Conservation (phyloP, 2,329 filamentous ascomycete species). For the Sordariomycetes sp. region DNA sequence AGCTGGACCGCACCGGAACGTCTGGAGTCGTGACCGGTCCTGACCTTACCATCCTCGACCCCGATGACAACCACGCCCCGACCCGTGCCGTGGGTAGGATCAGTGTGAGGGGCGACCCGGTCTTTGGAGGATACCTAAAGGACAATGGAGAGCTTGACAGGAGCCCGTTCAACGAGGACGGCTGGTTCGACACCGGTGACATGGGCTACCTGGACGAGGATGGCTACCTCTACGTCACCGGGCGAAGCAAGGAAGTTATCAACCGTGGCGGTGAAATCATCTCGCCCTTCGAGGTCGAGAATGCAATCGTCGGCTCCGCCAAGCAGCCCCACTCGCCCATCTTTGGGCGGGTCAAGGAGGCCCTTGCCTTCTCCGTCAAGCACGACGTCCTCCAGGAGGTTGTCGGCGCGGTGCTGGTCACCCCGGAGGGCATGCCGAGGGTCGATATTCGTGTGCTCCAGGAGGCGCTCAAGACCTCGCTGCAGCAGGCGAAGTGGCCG, state of each 20-base stretch:
- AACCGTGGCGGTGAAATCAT: conserved; percentile 46
- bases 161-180: conserved; percentile 28
- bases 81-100: conserved; percentile 29
- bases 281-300: conserved; percentile 44
- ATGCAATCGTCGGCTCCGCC: conserved; percentile 35
- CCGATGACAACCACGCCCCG: conserved; percentile 16
- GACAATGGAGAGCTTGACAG: conserved; percentile 26
- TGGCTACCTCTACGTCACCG: conserved; percentile 39
- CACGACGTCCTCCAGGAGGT: conserved; percentile 42
- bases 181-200: conserved; percentile 43
- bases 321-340: conserved; percentile 25
- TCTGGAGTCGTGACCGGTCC: conserved; percentile 38
- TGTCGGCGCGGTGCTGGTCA: conserved; percentile 37
- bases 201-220: conserved; percentile 36
- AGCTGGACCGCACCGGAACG: conserved; percentile 35
- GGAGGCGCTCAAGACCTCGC: conserved; percentile 26
- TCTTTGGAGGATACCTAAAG: conserved; percentile 35
- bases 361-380: conserved; percentile 36
- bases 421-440: conserved; percentile 24
- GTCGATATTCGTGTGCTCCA: conserved; percentile 35
- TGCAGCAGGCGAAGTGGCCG: conserved; percentile 41
- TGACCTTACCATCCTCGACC: conserved; percentile 34
- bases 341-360: conserved; percentile 30
- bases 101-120: conserved; percentile 34
- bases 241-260: conserved; percentile 42